phyloP scores from a whole-genome alignment of 805 yeast genomes.

The Pichia nakasei region DNA sequence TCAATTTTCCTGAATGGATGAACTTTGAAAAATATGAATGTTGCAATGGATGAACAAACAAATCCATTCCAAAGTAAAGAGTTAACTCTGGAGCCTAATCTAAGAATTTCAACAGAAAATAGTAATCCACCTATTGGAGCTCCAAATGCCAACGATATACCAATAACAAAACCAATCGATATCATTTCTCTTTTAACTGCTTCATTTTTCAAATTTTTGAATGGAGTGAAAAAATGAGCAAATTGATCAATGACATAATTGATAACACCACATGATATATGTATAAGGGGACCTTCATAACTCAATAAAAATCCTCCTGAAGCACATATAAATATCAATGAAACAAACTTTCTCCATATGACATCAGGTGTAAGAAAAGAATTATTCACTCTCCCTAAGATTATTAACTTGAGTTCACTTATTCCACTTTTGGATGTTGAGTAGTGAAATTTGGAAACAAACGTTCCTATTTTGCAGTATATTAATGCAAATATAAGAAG shows the following conservation, averaged over 20 bases:
- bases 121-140: slow-evolving; percentile 86
- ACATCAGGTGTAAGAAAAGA: slow-evolving; percentile 44
- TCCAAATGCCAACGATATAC: slow-evolving; percentile 76
- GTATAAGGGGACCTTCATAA: slow-evolving; percentile 81
- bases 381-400: slow-evolving; percentile 53
- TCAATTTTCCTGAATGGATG: slow-evolving; percentile 42
- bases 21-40: slow-evolving; percentile 45
- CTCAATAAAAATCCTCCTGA: slow-evolving; percentile 73
- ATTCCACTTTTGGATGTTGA: slow-evolving; percentile 54
- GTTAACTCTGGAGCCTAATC: slow-evolving; percentile 53
- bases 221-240: slow-evolving; percentile 11
- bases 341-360: slow-evolving; percentile 46
- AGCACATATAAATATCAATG: slow-evolving; percentile 58
- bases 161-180: slow-evolving; percentile 74
- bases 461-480: slow-evolving; percentile 32
- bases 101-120: slow-evolving; percentile 62
- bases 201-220: slow-evolving; percentile 32
- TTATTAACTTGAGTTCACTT: slow-evolving; percentile 59
- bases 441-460: slow-evolving; percentile 25
- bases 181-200: slow-evolving; percentile 58
- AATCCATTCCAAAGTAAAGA: slow-evolving; percentile 77
- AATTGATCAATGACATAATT: slow-evolving; percentile 28
- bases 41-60: slow-evolving; percentile 68
- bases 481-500: slow-evolving; percentile 30
- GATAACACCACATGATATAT: slow-evolving; percentile 59